Percentiles rank a stretch among this genome's conserved stretches.
These are phyloP conservation scores for Fusarium sp. DNA, from an alignment of 2,329 filamentous ascomycete genomes.

Conservation along the genomic window DNA sequence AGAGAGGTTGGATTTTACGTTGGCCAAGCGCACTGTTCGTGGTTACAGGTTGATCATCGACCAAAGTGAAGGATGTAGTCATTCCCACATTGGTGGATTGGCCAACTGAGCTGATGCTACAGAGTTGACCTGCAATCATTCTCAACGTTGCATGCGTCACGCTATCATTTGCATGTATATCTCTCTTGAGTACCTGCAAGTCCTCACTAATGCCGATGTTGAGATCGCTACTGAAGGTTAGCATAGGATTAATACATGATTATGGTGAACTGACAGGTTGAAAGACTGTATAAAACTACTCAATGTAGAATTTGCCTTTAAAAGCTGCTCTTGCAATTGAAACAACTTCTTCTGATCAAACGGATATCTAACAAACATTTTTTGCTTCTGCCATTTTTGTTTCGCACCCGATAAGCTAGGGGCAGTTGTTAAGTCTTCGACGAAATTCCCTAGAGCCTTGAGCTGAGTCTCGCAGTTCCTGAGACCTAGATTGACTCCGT, in stretches of 20 bases:
- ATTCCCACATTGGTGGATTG: not conserved
- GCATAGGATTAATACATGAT: fast-evolving
- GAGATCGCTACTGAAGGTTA: not conserved
- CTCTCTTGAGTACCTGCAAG: not conserved
- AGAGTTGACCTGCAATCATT: not conserved
- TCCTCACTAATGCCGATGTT: not conserved
- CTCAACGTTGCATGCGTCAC: not conserved
- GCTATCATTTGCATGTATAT: not conserved
- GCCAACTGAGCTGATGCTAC: fast-evolving
- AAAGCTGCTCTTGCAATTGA: not conserved
- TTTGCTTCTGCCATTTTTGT: not conserved
- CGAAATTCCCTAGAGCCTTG: fast-evolving
- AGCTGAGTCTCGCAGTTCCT: not conserved
- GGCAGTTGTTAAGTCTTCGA: fast-evolving
- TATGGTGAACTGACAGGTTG: not conserved
- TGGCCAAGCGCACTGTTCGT: too few relatives aligned
- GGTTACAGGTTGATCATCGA: too few relatives aligned
- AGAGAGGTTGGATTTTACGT: not conserved
- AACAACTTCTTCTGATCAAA: conserved; percentile 1
- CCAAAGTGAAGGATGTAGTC: not conserved
- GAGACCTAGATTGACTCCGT: not conserved
- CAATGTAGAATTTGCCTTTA: not conserved
- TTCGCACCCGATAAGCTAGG: fast-evolving
- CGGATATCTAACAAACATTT: not conserved
- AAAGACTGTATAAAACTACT: not conserved